Conservation (phyloP, 78 protist species). For the Dictyostelium citrinum region DNA sequence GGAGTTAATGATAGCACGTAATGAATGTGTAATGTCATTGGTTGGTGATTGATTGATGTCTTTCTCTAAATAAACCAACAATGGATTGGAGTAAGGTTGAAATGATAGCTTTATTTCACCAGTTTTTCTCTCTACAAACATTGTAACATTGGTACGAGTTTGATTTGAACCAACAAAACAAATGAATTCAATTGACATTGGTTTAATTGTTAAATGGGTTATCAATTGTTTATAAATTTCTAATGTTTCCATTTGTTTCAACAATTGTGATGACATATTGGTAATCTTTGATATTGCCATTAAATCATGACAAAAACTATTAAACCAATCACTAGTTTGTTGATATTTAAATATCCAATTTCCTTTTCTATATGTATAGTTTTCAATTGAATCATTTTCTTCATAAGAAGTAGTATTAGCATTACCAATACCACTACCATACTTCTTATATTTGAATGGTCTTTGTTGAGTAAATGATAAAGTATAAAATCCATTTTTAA, state of each 20-base stretch:
- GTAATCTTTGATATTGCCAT: neutral
- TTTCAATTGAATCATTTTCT: neutral
- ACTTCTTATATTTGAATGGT: neutral
- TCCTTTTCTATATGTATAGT: conserved; percentile 4
- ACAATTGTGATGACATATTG: neutral
- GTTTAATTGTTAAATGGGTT: neutral
- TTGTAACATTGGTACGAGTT: neutral
- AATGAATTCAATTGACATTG: conserved; percentile 28
- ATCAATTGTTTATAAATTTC: neutral
- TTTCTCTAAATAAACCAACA: neutral
- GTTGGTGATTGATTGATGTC: conserved; percentile 7
- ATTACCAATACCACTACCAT: neutral
- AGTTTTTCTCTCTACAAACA: neutral
- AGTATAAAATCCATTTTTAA: neutral
- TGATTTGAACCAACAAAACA: neutral
- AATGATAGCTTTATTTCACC: neutral
- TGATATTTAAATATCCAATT: conserved; percentile 35
- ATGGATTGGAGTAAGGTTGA: conserved; percentile 37
- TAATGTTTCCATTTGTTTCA: conserved; percentile 13
- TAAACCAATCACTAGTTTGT: conserved; percentile 22
- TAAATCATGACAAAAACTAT: conserved; percentile 20
- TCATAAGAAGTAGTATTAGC: neutral
- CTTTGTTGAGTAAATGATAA: neutral
- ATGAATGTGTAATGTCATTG: neutral
- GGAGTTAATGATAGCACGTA: neutral